Evolutionary conservation across 164 flowering plant genomes (phyloP), one percentile per base, ranked within the genome.

Genomic region (Dillenia suffruticosa): DNA sequence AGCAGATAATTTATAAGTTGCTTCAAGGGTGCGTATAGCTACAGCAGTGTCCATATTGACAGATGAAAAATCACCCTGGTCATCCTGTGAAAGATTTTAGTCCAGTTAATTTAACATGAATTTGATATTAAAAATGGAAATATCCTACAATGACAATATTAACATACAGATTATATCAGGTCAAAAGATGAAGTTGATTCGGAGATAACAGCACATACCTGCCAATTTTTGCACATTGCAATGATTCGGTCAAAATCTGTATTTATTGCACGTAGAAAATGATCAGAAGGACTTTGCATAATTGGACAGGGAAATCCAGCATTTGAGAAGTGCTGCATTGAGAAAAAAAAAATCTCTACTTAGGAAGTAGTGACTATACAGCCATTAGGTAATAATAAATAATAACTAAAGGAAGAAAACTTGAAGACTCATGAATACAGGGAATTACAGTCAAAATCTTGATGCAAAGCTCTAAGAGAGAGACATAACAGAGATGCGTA

Each of bases 281-380:
- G 97, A 80, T 95, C 99, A n/a, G 99, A 95, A 51, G 99, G 99
- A 74, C 99, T 95, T 88, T 95, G 99, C 99, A 95, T 95, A 9
- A 95, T 95, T 48, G 99, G 99, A 72, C 99, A 95, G 65, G 99
- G 97, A 74, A 95, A 95, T 76, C 99, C 97, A 73, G 99, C 99
- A 81, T 89, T 95, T n/a, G 99, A 85, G 75, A 95, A 95, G 72
- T 95, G 99, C 97, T 94, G 59, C 86, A 83, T 54, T 48, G 70
- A 58, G 51, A 66, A 54, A 63, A 75, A 32, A 50, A 12, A 61
- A 44, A 12, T 10, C 3, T 32, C 40, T 32, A 32, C 40, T 6
- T 4, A 4, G 40, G 5, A 32, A 32, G 40, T 32, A 32, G 40
- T 32, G 7, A 32, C 40, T 5, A 6, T 4, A 32, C 40, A 32